A percentile compares a stretch with the other conserved stretches of the same genome.
Evolutionary conservation across 73 alveolate species (phyloP).

Genomic region (Paraurostyla sp.): DNA sequence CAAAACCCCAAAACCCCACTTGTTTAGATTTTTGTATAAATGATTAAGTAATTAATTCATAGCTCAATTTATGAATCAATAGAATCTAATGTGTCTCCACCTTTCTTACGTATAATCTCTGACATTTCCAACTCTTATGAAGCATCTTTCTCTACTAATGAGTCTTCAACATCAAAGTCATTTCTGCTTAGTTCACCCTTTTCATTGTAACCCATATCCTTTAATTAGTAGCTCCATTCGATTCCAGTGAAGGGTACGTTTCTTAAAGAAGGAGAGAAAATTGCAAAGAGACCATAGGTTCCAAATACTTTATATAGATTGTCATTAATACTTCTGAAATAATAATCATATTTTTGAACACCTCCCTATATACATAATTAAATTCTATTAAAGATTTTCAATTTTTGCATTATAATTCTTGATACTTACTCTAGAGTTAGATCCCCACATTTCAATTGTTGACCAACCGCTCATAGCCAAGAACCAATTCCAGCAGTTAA

Average conservation of each 20-base stretch:
- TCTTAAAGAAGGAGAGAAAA: conserved; percentile 65
- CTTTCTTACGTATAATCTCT: background rate
- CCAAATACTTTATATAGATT: conserved; percentile 72
- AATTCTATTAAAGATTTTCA: too few species aligned
- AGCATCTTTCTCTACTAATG: background rate
- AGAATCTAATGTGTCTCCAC: background rate
- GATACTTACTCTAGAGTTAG: background rate
- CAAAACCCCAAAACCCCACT: too few species aligned
- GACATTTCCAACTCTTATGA: background rate
- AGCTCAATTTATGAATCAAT: background rate
- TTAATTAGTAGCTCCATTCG: conserved; percentile 70
- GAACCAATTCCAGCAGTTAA: conserved; percentile 87
- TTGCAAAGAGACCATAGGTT: conserved; percentile 20
- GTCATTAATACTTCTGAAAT: conserved; percentile 25
- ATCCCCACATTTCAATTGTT: conserved; percentile 81
- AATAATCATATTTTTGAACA: background rate
- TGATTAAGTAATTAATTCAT: background rate
- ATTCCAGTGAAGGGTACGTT: conserved; percentile 69
- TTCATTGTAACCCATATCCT: conserved; percentile 51
- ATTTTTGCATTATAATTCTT: too few species aligned
- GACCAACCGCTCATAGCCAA: conserved; percentile 76
- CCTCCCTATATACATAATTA: background rate
- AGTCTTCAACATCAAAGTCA: conserved; percentile 39
- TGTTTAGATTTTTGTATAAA: too few species aligned
- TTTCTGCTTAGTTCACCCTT: conserved; percentile 26